Evolutionary conservation across 2,329 filamentous ascomycete species (phyloP).

Genomic region (Cladosporium sp.): DNA sequence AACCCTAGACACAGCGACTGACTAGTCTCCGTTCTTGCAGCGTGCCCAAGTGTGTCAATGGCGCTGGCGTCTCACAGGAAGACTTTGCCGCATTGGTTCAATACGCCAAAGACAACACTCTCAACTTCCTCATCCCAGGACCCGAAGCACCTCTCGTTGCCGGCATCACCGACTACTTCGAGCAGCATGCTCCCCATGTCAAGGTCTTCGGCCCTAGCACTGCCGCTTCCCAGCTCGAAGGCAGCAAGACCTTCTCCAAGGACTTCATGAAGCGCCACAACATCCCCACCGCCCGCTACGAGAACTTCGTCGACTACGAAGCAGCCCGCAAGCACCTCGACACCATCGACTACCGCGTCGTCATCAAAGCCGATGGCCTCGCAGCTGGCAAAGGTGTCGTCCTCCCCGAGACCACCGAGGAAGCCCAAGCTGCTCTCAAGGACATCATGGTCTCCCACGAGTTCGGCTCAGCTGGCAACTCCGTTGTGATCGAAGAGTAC

Average conservation of each 20-base stretch:
- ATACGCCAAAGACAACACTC: conserved; percentile 65
- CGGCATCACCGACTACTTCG: conserved; percentile 82
- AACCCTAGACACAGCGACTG: not conserved
- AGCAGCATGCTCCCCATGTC: conserved; percentile 49
- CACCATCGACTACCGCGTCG: conserved; percentile 65
- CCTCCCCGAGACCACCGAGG: conserved; percentile 73
- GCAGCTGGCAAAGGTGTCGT: conserved; percentile 96
- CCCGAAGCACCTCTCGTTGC: conserved; percentile 92
- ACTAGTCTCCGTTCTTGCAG: conserved; percentile 18
- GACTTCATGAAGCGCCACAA: conserved; percentile 92
- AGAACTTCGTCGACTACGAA: conserved; percentile 61
- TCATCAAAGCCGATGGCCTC: conserved; percentile 90
- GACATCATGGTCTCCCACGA: conserved; percentile 87
- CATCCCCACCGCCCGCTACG: conserved; percentile 87
- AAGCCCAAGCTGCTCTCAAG: conserved; percentile 75
- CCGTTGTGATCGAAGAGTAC: conserved; percentile 94
- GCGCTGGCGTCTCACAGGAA: conserved; percentile 63
- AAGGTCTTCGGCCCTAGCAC: conserved; percentile 81
- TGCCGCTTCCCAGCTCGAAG: conserved; percentile 84
- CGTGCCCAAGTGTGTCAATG: conserved; percentile 50
- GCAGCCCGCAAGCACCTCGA: conserved; percentile 62
- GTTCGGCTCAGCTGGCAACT: conserved; percentile 80
- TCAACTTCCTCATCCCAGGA: conserved; percentile 84
- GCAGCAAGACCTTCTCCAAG: conserved; percentile 95
- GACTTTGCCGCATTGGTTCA: conserved; percentile 74